Evolutionary conservation across 768 basidiomycete species (phyloP).

Genomic region (Leccinum variicolor): DNA sequence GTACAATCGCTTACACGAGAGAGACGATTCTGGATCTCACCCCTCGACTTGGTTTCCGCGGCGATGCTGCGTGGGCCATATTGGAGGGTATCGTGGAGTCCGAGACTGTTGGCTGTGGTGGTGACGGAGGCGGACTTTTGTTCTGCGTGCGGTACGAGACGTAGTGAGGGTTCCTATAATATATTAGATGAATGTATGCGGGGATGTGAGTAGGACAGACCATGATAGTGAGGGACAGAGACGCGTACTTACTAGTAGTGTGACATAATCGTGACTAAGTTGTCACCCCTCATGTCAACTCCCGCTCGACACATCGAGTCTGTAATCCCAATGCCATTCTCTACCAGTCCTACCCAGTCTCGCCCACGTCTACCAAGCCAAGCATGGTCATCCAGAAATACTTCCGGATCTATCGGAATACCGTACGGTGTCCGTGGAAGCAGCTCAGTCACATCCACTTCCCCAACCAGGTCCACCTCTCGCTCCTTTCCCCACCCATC

Average conservation of each 20-base stretch:
- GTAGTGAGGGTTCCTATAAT: constrained; percentile 47
- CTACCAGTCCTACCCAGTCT: constrained; percentile 33
- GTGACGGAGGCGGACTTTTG: constrained; percentile 61
- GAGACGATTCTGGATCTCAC: constrained; percentile 64
- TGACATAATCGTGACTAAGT: constrained; percentile 26
- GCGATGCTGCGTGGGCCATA: constrained; percentile 84
- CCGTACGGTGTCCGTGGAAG: constrained; percentile 39
- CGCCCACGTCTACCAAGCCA: constrained; percentile 40
- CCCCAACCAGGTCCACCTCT: constrained; percentile 40
- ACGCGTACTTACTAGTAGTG: constrained; percentile 16
- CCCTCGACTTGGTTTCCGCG: constrained; percentile 62
- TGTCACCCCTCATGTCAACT: constrained; percentile 40
- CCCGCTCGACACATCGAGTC: constrained; percentile 61
- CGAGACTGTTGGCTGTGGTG: constrained; percentile 69
- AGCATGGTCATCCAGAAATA: constrained; percentile 26
- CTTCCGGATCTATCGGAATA: constrained; percentile 34
- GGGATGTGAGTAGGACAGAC: constrained; percentile 5
- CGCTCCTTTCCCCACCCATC: constrained; percentile 43
- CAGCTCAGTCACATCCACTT: constrained; percentile 31
- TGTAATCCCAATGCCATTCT: constrained; percentile 60
- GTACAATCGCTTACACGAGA: constrained; percentile 56
- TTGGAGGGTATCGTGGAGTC: constrained; percentile 84
- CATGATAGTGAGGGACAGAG: constrained; percentile 19
- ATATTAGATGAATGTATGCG: background rate
- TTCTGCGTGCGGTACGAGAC: constrained; percentile 56